Evolutionary conservation across 441 rosid genomes (phyloP).

Genomic region (Populus hybrid): DNA sequence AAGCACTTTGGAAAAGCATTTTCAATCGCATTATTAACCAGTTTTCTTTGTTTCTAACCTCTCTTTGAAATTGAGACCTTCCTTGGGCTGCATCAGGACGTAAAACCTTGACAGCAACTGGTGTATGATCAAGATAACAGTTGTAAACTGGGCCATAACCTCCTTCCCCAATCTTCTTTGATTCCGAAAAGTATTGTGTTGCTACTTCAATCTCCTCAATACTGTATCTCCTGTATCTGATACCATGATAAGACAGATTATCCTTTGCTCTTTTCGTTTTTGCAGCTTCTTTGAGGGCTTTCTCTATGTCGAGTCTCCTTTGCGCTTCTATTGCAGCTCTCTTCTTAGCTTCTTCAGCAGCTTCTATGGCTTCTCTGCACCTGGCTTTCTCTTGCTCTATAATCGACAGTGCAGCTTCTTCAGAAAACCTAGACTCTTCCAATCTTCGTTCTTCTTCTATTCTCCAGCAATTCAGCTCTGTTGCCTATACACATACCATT

Average conservation of each 20-base stretch:
- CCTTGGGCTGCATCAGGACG: constrained; percentile 39
- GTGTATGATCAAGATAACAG: constrained; percentile 30
- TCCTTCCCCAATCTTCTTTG: constrained; percentile 33
- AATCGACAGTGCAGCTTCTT: constrained; percentile 32
- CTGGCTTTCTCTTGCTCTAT: constrained; percentile 38
- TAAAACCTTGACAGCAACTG: constrained; percentile 36
- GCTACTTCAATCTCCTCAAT: constrained; percentile 36
- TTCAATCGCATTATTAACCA: no score
- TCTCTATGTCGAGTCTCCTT: constrained; percentile 34
- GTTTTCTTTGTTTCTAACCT: constrained; percentile 17
- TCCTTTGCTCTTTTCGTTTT: constrained; percentile 37
- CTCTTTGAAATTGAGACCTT: constrained; percentile 29
- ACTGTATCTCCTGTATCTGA: constrained; percentile 29
- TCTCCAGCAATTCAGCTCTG: constrained; percentile 39
- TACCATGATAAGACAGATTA: constrained; percentile 15
- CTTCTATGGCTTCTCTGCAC: constrained; percentile 40
- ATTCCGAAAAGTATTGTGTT: constrained; percentile 17
- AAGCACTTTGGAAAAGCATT: no score
- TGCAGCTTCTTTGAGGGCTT: constrained; percentile 34
- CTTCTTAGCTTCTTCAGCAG: constrained; percentile 39
- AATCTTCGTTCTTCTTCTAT: constrained; percentile 39
- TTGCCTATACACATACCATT: constrained; percentile 26
- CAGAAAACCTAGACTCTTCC: constrained; percentile 41
- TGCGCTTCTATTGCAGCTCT: constrained; percentile 39
- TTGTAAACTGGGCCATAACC: constrained; percentile 38